Percentiles rank a stretch among this genome's conserved stretches.
These are phyloP conservation scores for Pueraria montana DNA, from an alignment of 306 rosid genomes.

Conservation along the genomic window DNA sequence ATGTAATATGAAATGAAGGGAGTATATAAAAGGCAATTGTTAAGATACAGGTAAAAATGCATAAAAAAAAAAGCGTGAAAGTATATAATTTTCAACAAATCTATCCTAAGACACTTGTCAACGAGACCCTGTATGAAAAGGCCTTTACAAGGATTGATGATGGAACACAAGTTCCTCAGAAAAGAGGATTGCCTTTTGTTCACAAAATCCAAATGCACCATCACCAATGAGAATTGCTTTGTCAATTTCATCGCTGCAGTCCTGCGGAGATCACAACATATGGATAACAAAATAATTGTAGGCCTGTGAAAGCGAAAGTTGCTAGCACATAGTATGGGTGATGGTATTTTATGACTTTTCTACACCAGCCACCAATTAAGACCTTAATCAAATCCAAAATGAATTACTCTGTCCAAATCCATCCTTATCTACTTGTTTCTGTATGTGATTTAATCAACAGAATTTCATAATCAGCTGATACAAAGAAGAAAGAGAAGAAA, in stretches of 20 bases:
- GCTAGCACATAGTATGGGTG: slow-evolving; percentile 33
- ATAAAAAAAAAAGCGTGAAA: too few relatives aligned
- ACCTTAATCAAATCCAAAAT: slow-evolving; percentile 38
- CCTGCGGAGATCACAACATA: slow-evolving; percentile 39
- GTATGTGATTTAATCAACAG: background rate
- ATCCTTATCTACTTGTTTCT: slow-evolving; percentile 15
- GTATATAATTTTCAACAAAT: too few relatives aligned
- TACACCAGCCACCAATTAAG: slow-evolving; percentile 50
- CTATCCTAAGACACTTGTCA: too few relatives aligned
- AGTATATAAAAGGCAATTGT: too few relatives aligned
- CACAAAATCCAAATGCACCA: slow-evolving; percentile 29
- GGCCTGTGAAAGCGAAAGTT: slow-evolving; percentile 41
- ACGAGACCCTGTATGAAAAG: too few relatives aligned
- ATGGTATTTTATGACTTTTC: slow-evolving; percentile 46
- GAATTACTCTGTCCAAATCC: slow-evolving; percentile 31
- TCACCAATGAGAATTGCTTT: slow-evolving; percentile 15
- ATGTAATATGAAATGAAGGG: too few relatives aligned
- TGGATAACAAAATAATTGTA: slow-evolving; percentile 29
- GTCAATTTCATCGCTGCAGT: slow-evolving; percentile 36
- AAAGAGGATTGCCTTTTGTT: background rate
- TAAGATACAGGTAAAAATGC: too few relatives aligned
- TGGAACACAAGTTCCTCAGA: background rate
- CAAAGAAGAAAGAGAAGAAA: background rate
- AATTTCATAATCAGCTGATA: background rate
- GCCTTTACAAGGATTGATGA: background rate